Evolutionary conservation across 164 flowering plant genomes (phyloP).

Genomic region (Pachysandra terminalis): DNA sequence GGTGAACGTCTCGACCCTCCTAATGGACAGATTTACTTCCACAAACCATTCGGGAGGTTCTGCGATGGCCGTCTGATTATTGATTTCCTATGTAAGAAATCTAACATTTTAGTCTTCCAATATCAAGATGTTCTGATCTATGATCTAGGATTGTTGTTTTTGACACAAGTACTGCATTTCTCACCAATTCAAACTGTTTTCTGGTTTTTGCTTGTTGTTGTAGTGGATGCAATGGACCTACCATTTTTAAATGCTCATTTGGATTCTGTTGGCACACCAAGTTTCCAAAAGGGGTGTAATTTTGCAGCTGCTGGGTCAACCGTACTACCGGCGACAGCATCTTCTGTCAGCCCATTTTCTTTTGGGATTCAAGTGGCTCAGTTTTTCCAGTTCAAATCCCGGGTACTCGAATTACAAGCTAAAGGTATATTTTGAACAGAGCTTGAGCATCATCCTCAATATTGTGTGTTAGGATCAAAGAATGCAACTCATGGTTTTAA

Average conservation of each 20-base stretch:
- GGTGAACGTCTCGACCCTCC: slow-evolving; percentile 46
- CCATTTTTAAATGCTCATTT: slow-evolving; percentile 82
- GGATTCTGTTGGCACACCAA: slow-evolving; percentile 75
- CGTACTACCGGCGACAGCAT: slow-evolving; percentile 66
- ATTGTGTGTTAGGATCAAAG: no score
- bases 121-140: no score
- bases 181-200: no score
- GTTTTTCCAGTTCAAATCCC: slow-evolving; percentile 68
- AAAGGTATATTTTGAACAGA: no score
- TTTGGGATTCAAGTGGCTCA: slow-evolving; percentile 82
- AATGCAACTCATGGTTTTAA: neutral
- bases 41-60: slow-evolving; percentile 54
- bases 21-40: slow-evolving; percentile 48
- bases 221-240: slow-evolving; percentile 84
- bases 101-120: neutral
- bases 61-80: slow-evolving; percentile 68
- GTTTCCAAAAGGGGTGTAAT: slow-evolving; percentile 72
- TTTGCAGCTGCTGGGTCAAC: slow-evolving; percentile 93
- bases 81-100: slow-evolving; percentile 50
- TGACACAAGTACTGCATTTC: no score
- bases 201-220: slow-evolving; percentile 14
- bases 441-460: no score
- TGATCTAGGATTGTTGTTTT: no score
- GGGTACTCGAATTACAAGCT: slow-evolving; percentile 56
- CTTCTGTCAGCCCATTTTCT: slow-evolving; percentile 81